Conservation (phyloP, 1,284 basidiomycete genomes). For the Inonotus obliquus region DNA sequence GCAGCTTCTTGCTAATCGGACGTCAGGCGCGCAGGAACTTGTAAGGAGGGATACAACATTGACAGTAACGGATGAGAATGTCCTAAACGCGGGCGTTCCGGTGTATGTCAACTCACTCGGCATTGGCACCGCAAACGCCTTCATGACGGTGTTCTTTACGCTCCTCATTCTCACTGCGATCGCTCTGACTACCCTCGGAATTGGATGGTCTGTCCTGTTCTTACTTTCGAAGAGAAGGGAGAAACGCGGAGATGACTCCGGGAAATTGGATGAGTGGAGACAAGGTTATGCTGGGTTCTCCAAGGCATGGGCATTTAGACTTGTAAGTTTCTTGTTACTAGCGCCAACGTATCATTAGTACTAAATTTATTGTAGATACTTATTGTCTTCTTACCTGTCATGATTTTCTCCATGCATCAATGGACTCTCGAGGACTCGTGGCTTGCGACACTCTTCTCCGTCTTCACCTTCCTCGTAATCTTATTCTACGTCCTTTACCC, state of each 20-base stretch:
- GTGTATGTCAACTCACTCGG: constrained; percentile 73
- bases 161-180: constrained; percentile 62
- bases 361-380: constrained; percentile 43
- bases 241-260: constrained; percentile 20
- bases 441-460: constrained; percentile 66
- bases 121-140: constrained; percentile 78
- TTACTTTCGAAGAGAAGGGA: constrained; percentile 27
- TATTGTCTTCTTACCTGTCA: constrained; percentile 60
- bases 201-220: constrained; percentile 47
- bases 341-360: constrained; percentile 8
- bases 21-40: constrained; percentile 4
- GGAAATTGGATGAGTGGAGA: constrained; percentile 30
- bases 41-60: constrained; percentile 54
- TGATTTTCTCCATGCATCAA: constrained; percentile 80
- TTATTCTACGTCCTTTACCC: constrained; percentile 42
- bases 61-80: constrained; percentile 55
- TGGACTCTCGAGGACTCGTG: constrained; percentile 87
- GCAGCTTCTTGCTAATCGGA: constrained; percentile 10
- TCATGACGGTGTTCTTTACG: constrained; percentile 77
- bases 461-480: constrained; percentile 58
- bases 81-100: constrained; percentile 75
- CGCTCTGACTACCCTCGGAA: constrained; percentile 41
- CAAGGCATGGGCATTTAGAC: constrained; percentile 53
- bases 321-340: constrained; percentile 37
- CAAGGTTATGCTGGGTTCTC: constrained; percentile 44